These are phyloP conservation scores for Leccinum obscurum DNA, from an alignment of 768 basidiomycete genomes.

Conservation along the genomic window DNA sequence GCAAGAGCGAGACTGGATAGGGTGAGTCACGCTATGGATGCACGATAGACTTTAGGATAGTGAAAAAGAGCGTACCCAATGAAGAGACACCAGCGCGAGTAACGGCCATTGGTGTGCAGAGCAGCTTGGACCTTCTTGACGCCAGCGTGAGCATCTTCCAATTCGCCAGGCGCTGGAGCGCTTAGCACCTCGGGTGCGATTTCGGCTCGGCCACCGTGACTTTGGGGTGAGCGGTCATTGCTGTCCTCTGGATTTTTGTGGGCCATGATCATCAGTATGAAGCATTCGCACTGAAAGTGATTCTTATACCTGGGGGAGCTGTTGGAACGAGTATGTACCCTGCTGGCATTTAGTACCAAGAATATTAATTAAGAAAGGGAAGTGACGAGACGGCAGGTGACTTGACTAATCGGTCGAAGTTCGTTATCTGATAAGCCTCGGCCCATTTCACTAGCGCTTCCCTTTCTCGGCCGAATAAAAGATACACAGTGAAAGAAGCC, in stretches of 20 bases:
- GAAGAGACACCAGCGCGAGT: constrained; percentile 61
- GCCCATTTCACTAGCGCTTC: neutral
- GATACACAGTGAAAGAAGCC: neutral
- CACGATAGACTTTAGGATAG: neutral
- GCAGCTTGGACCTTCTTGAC: constrained; percentile 52
- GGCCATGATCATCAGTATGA: constrained; percentile 3
- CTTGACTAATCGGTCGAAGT: neutral
- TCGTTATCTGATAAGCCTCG: constrained; percentile 16
- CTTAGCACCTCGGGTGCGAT: neutral
- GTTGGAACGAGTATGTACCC: constrained; percentile 21
- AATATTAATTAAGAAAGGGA: neutral
- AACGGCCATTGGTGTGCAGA: constrained; percentile 51
- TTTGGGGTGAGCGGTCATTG: neutral
- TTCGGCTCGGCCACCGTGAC: neutral
- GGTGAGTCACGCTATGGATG: neutral
- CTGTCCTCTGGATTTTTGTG: constrained; percentile 6
- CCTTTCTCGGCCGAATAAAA: neutral
- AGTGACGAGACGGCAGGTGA: neutral
- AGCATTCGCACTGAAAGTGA: no score
- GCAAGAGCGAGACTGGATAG: constrained; percentile 54
- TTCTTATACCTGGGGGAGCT: constrained; percentile 14
- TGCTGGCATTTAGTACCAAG: constrained; percentile 13
- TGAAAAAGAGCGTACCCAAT: constrained; percentile 43
- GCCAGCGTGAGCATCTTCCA: constrained; percentile 36
- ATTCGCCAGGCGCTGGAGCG: constrained; percentile 4